Conservation (phyloP, 129 eudicot genomes). For the Flaveria linearis region DNA sequence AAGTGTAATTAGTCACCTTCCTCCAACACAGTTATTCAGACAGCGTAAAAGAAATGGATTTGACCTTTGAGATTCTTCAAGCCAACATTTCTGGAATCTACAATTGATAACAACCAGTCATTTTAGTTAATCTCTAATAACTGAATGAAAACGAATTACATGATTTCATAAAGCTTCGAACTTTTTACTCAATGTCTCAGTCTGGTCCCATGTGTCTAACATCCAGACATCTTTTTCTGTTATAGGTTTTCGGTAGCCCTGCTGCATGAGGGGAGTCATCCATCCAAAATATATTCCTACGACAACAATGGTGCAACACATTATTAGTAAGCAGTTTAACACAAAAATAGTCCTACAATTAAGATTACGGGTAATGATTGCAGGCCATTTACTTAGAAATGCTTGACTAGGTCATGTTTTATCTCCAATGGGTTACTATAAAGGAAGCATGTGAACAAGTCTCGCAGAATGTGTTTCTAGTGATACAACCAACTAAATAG, state of each 20-base stretch:
- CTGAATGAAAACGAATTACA: not conserved
- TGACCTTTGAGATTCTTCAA: slow-evolving; percentile 60
- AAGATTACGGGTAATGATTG: slow-evolving; percentile 8
- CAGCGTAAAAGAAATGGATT: slow-evolving; percentile 81
- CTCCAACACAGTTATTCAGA: slow-evolving; percentile 74
- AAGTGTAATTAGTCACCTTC: slow-evolving; percentile 51
- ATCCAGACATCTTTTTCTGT: slow-evolving; percentile 96
- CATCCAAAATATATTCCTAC: slow-evolving; percentile 74
- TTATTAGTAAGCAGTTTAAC: slow-evolving; percentile 25
- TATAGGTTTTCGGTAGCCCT: slow-evolving; percentile 79
- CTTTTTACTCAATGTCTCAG: slow-evolving; percentile 70
- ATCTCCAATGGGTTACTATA: not conserved
- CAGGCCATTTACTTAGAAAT: not conserved
- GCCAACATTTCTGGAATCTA: slow-evolving; percentile 76
- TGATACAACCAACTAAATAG: not conserved
- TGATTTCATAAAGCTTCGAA: slow-evolving; percentile 36
- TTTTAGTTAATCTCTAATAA: slow-evolving; percentile 18
- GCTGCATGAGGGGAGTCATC: slow-evolving; percentile 88
- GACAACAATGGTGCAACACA: slow-evolving; percentile 22
- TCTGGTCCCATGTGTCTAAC: slow-evolving; percentile 87
- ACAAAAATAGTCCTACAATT: not conserved
- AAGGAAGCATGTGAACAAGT: not conserved
- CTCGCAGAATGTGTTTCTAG: not conserved
- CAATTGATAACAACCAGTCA: slow-evolving; percentile 7
- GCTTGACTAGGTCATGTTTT: not conserved